Evolutionary conservation across 768 basidiomycete genomes (phyloP), one percentile per base, ranked within the genome.

Genomic region (Postia placenta): DNA sequence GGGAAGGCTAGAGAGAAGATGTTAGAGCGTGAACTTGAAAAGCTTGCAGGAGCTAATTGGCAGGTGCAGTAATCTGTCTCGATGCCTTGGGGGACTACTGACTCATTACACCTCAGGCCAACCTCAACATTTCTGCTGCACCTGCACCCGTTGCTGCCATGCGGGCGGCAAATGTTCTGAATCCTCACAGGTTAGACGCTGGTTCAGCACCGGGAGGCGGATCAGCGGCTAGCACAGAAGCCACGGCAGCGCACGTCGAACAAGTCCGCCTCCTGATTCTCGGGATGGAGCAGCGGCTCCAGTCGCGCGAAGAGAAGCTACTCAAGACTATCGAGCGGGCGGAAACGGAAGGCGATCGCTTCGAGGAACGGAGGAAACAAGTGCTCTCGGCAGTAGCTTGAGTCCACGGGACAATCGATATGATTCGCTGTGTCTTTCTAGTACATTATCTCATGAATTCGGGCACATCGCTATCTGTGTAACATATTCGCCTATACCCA

Each of bases 41-140:
- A 77, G 53, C 65, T 89, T 19, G 84, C 79, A 1, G 89, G 89
- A 0, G 81, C 86, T 46, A 85, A 89, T 59, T 92, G 89, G 89
- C 85, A 89, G 79, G 86, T 83, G 49, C 30, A 74, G 5, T 17
- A 17, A 37, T 11, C 28, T 42, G 12, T n/a, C n/a, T n/a, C n/a
- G n/a, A n/a, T n/a, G n/a, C n/a, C n/a, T n/a, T n/a, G n/a, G n/a
- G n/a, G n/a, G n/a, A n/a, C n/a, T n/a, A n/a, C n/a, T n/a, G n/a
- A n/a, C 30, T 33, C 28, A 14, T 7, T 14, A 19, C 37, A 22
- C n/a, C 40, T 41, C 60, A 61, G 60, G 56, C 57, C 46, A 65
- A 58, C 53, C 63, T 76, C 44, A 69, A 73, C 36, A 65, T 76
- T 12, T 57, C 58, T 0, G 62, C 73, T 12, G 56, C 68, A 1